These are phyloP conservation scores for Vachellia collinsii DNA, from an alignment of 306 rosid genomes.

Conservation along the genomic window DNA sequence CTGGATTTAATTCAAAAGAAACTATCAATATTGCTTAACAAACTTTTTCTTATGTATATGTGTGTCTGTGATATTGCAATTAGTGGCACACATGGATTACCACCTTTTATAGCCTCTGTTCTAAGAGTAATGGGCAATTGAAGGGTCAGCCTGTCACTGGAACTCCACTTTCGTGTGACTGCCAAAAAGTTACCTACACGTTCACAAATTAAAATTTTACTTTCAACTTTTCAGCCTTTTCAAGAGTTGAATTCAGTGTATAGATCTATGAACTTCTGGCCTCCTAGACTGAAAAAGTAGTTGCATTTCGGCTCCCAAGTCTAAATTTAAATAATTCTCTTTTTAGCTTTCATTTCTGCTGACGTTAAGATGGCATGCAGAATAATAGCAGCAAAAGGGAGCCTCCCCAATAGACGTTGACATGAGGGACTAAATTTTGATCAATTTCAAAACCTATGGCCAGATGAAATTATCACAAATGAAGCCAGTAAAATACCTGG, in stretches of 20 bases:
- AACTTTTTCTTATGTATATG: neutral
- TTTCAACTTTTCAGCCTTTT: slow-evolving; percentile 12
- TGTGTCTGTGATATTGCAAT: neutral
- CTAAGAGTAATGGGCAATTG: slow-evolving; percentile 66
- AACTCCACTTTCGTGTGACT: slow-evolving; percentile 57
- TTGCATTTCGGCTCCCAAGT: neutral
- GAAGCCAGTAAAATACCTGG: neutral
- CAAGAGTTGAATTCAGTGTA: neutral
- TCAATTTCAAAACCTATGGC: neutral
- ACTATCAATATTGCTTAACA: slow-evolving; percentile 30
- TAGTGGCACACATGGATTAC: slow-evolving; percentile 2
- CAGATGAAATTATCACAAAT: neutral
- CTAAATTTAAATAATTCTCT: neutral
- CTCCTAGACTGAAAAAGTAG: neutral
- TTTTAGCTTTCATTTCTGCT: neutral
- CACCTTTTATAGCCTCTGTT: slow-evolving; percentile 81
- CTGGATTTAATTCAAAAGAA: slow-evolving; percentile 57
- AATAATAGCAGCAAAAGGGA: neutral
- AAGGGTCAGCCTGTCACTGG: slow-evolving; percentile 65
- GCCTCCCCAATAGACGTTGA: neutral
- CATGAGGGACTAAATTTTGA: neutral
- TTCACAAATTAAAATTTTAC: slow-evolving; percentile 19
- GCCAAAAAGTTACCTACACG: slow-evolving; percentile 65
- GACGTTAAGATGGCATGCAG: slow-evolving; percentile 2
- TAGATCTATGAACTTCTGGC: neutral